Evolutionary conservation across 768 basidiomycete species (phyloP), one percentile per base, ranked within the genome.

Genomic region (Ramaria rubella): DNA sequence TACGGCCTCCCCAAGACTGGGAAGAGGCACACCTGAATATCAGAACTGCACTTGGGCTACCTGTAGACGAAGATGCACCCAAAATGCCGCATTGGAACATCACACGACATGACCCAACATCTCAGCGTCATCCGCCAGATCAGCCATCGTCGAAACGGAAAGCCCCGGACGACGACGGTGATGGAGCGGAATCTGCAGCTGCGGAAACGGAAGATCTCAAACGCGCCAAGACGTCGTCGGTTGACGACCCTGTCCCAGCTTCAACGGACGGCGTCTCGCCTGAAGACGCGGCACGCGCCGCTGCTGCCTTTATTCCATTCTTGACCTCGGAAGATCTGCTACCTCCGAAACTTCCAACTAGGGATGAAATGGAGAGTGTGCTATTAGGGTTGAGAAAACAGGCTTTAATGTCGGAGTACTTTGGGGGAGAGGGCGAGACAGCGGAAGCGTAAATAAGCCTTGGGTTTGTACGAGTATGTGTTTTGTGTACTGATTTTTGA

Each of bases 331-430:
- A 86, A 59, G 77, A 85, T 58, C 77, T 95, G 8, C 65, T 89
- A 52, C 82, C 85, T 11, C 92, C 93, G 0, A 83, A 80, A 62
- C 69, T 94, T 70, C 88, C 90, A 1, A 82, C 81, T 1, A 75
- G 79, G 55, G 80, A 81, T 45, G 89, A 94, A 69, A 86, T 91
- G 87, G 90, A 90, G 66, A 68, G 70, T 21, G 80, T 88, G 9
- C 67, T 96, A 53, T 75, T 96, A 56, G 79, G 78, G 26, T 72
- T 93, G 60, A 77, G 87, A 66, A 94, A 95, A 72, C 80, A 84
- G 71, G 85, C 85, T 21, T 69, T 95, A 43, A 81, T 91, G 55
- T 86, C 90, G 63, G 91, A 96, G 68, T 85, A 85, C 60, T 77
- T 81, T 62, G 83, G 81, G 14, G 49, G 9, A 4, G 31, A 30